phyloP scores from a whole-genome alignment of 2,329 filamentous ascomycete species.

The Phaeosphaeriaceae sp. region DNA sequence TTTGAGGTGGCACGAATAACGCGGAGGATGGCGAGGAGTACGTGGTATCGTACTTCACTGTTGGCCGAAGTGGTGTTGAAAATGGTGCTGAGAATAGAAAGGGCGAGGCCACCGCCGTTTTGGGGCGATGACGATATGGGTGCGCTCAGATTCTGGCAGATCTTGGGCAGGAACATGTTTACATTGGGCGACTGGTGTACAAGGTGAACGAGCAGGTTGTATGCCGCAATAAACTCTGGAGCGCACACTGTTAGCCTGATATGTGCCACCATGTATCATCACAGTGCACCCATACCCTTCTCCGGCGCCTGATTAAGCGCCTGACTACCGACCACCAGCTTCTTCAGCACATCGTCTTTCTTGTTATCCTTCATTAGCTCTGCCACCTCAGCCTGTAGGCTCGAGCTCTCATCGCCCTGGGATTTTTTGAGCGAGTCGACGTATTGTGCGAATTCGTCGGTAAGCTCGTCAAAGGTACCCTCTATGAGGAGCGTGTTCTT shows the following conservation, averaged over 20 bases:
- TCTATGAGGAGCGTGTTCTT: conserved; percentile 76
- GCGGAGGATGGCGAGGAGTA: conserved; percentile 86
- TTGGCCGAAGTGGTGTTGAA: conserved; percentile 85
- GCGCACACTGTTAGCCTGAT: conserved; percentile 32
- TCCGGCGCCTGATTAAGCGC: conserved; percentile 85
- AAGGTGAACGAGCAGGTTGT: conserved; percentile 96
- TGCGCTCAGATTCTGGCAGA: conserved; percentile 85
- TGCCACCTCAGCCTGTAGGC: conserved; percentile 68
- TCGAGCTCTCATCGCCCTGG: conserved; percentile 59
- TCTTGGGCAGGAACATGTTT: conserved; percentile 82
- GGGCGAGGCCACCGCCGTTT: conserved; percentile 83
- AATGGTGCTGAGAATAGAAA: conserved; percentile 90
- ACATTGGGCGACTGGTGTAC: conserved; percentile 84
- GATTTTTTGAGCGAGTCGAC: conserved; percentile 79
- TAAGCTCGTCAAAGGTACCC: conserved; percentile 90
- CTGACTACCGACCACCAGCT: conserved; percentile 80
- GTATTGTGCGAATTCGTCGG: conserved; percentile 93
- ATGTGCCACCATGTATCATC: conserved; percentile 10
- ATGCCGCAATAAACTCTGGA: conserved; percentile 87
- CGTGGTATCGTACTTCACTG: conserved; percentile 83
- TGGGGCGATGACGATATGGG: conserved; percentile 85
- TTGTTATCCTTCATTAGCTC: conserved; percentile 72
- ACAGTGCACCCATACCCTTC: conserved; percentile 64
- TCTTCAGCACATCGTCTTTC: conserved; percentile 85
- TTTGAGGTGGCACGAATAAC: conserved; percentile 72